Evolutionary conservation across 305 asterid genomes (phyloP), one percentile per base, ranked within the genome.

Genomic region (Fraxinus paxiana): DNA sequence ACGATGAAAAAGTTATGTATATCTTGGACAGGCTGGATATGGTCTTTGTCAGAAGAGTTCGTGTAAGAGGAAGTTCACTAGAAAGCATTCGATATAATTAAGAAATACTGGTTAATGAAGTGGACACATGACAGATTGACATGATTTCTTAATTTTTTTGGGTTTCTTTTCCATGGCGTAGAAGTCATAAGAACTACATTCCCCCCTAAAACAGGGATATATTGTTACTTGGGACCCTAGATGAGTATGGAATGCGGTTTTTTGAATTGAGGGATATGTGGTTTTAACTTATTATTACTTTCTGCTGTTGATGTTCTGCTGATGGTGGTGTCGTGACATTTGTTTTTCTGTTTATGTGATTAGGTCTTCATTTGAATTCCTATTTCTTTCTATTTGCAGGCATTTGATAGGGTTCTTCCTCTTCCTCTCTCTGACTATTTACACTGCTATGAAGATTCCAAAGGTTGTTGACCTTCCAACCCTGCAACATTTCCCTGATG

Each of bases 351-450:
- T 51, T 15, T 15, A 51, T n/a, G 61, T 51, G 61, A 51, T 51
- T 51, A 4, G 22, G 22, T 1, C 22, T 26, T 67, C 41, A 67
- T 15, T 67, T 30, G 37, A 67, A 67, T 78, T 65, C 63, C 59
- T 65, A 35, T 12, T 28, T 75, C n/a, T 83, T 79, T 81, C 73
- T 73, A 41, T 77, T 77, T 84, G 61, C 95, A 94, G 99, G 92
- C 99, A 96, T 88, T 92, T 96, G 89, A 91, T 96, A 82, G 99
- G 99, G 78, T 96, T 96, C 94, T 93, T 96, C 88, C 89, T 96
- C 86, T 96, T 96, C 90, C 96, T 96, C 61, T 77, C 88, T 73
- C 86, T 96, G 84, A 96, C 99, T 77, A 90, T 94, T 87, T 96
- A 93, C 88, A 96, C 98, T 31, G 98, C 98, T 77, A 88, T 63